A percentile compares a stretch with the other conserved stretches of the same genome.
These are phyloP conservation scores for Monosporascus ibericus DNA, from an alignment of 2,329 filamentous ascomycete genomes.

Conservation along the genomic window DNA sequence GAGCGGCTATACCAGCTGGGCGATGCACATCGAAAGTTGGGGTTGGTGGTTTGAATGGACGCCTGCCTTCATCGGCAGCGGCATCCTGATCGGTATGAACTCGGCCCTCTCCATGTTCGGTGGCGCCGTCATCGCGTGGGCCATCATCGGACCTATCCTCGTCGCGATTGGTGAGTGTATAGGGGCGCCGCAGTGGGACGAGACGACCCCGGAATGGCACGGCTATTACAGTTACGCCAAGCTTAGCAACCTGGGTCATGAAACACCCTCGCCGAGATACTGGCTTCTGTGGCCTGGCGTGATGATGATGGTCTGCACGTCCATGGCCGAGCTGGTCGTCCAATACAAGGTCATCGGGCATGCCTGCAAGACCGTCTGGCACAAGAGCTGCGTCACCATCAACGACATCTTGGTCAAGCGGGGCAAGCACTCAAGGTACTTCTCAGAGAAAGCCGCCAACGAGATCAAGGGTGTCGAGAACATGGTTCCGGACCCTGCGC, in stretches of 20 bases:
- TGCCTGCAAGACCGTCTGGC: slow-evolving; percentile 41
- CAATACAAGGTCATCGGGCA: slow-evolving; percentile 33
- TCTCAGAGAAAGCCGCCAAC: slow-evolving; percentile 33
- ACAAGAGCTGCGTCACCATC: slow-evolving; percentile 35
- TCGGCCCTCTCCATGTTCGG: slow-evolving; percentile 51
- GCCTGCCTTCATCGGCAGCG: slow-evolving; percentile 52
- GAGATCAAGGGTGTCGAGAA: slow-evolving; percentile 28
- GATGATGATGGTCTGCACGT: slow-evolving; percentile 34
- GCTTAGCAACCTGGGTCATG: slow-evolving; percentile 25
- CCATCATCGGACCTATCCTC: slow-evolving; percentile 49
- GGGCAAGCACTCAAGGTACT: slow-evolving; percentile 36
- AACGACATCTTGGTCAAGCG: slow-evolving; percentile 31
- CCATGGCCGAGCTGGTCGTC: slow-evolving; percentile 32
- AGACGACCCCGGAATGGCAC: slow-evolving; percentile 37
- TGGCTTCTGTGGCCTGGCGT: slow-evolving; percentile 38
- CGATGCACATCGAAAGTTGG: slow-evolving; percentile 51
- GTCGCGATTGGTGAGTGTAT: slow-evolving; percentile 46
- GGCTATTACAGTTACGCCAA: slow-evolving; percentile 31
- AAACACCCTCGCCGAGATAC: slow-evolving; percentile 31
- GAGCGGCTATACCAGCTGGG: slow-evolving; percentile 42
- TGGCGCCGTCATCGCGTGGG: slow-evolving; percentile 50
- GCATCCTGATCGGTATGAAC: slow-evolving; percentile 54
- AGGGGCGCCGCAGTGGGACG: slow-evolving; percentile 24
- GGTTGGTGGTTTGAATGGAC: slow-evolving; percentile 53
- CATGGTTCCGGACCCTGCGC: slow-evolving; percentile 44